These are phyloP conservation scores for Oidiodendron maius DNA, from an alignment of 495 filamentous ascomycete species.

Conservation along the genomic window DNA sequence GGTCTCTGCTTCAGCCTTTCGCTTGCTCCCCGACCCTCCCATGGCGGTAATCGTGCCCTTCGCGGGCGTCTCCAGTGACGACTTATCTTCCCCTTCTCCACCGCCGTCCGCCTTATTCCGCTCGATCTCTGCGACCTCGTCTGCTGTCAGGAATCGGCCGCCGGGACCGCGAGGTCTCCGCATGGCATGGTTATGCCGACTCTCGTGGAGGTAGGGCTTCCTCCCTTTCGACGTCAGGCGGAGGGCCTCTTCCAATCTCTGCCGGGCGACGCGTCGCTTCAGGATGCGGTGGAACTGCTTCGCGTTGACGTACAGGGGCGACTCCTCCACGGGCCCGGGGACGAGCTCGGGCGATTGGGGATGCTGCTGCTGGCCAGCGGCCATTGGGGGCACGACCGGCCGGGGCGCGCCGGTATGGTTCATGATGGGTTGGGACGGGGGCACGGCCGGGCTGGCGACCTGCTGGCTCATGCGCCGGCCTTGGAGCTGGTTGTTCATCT, in stretches of 20 bases:
- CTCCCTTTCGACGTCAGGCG: constrained; percentile 90
- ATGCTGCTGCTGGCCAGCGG: constrained; percentile 35
- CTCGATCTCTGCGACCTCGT: constrained; percentile 92
- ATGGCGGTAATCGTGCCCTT: constrained; percentile 37
- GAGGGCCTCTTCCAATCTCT: constrained; percentile 87
- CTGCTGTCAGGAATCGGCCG: constrained; percentile 94
- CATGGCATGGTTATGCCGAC: constrained; percentile 99
- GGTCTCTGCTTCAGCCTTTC: constrained; percentile 33
- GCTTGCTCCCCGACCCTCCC: constrained; percentile 30
- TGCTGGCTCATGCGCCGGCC: constrained; percentile 53
- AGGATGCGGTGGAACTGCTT: constrained; percentile 98
- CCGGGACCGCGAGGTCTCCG: constrained; percentile 91
- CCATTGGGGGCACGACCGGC: constrained; percentile 40
- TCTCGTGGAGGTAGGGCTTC: constrained; percentile 97
- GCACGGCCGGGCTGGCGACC: constrained; percentile 58
- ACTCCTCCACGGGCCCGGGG: constrained; percentile 76
- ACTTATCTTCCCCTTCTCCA: constrained; percentile 27
- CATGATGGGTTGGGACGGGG: constrained; percentile 50
- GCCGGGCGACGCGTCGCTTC: constrained; percentile 86
- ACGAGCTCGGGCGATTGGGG: constrained; percentile 82
- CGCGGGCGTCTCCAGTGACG: constrained; percentile 28
- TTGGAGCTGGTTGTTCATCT: constrained; percentile 45
- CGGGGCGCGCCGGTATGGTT: constrained; percentile 41
- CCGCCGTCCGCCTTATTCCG: constrained; percentile 37
- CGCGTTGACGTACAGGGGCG: constrained; percentile 94